Evolutionary conservation across 2,329 filamentous ascomycete species (phyloP).

Genomic region (Arthroderma sp.): DNA sequence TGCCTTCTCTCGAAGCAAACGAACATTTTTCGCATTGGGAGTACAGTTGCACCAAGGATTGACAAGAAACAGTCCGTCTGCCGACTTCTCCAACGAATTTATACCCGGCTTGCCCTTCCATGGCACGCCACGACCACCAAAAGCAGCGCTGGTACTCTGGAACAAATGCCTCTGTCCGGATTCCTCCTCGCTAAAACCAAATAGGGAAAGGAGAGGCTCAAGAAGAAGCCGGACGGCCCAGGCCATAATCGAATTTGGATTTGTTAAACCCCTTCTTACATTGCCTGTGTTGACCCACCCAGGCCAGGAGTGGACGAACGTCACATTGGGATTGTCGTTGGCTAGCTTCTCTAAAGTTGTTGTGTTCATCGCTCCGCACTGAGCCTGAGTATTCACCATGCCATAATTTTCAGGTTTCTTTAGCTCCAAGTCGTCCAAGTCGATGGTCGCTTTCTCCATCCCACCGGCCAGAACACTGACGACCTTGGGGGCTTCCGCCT

Average conservation of each 20-base stretch:
- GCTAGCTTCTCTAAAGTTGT: slow-evolving; percentile 25
- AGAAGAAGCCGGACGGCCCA: neutral
- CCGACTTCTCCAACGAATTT: neutral
- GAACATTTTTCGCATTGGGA: neutral
- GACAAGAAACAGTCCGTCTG: neutral
- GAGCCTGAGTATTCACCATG: slow-evolving; percentile 22
- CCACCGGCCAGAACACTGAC: slow-evolving; percentile 29
- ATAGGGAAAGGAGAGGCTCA: neutral
- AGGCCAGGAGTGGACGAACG: slow-evolving; percentile 29
- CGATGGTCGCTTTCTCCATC: slow-evolving; percentile 19
- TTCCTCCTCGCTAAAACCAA: neutral
- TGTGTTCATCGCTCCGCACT: slow-evolving; percentile 25
- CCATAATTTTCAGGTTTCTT: slow-evolving; percentile 20
- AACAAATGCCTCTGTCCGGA: neutral
- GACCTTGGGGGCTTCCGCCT: slow-evolving; percentile 23
- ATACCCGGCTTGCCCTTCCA: neutral
- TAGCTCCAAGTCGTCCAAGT: slow-evolving; percentile 28
- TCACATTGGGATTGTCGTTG: slow-evolving; percentile 21
- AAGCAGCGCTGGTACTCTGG: neutral
- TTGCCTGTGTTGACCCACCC: slow-evolving; percentile 27
- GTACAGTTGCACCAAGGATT: neutral
- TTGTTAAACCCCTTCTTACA: neutral
- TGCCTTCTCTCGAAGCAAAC: neutral
- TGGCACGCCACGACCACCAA: neutral
- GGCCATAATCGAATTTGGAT: neutral